phyloP scores from a whole-genome alignment of 192 early-diverging fungal genomes.

The Jimgerdemannia lactiflua region DNA sequence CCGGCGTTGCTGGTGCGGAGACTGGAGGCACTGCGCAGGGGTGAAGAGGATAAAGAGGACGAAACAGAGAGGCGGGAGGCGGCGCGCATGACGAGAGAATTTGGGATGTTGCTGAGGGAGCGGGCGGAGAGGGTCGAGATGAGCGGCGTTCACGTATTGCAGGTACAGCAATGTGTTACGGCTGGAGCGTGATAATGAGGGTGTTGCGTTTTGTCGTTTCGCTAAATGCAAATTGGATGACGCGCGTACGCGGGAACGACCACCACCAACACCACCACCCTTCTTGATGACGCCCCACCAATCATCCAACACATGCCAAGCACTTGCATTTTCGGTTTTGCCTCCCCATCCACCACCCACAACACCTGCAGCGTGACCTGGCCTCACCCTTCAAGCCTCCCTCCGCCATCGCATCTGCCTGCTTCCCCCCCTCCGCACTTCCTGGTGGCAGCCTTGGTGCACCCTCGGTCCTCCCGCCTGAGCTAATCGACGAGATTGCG shows the following conservation, averaged over 20 bases:
- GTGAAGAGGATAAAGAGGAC: neutral
- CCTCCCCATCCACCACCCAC: neutral
- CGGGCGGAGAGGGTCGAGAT: neutral
- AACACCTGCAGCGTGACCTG: neutral
- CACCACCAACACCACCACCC: too few relatives aligned
- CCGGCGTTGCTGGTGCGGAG: neutral
- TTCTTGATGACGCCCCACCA: neutral
- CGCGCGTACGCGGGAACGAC: too few relatives aligned
- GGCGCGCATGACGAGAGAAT: neutral
- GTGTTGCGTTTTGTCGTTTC: neutral
- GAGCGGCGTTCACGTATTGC: neutral
- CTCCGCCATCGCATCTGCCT: neutral
- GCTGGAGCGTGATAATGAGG: neutral
- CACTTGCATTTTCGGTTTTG: neutral
- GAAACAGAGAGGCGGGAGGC: neutral
- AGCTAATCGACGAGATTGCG: neutral
- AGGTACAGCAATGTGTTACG: neutral
- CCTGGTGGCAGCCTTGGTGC: neutral
- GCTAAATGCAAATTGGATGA: neutral
- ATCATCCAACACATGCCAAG: neutral
- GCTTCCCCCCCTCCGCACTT: too few relatives aligned
- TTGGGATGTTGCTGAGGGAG: neutral
- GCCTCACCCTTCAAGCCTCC: neutral
- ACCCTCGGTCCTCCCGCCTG: neutral
- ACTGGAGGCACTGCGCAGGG: neutral